Base-by-base conservation (phyloP, 305 asterid genomes). In the Fraxinus floribunda region DNA sequence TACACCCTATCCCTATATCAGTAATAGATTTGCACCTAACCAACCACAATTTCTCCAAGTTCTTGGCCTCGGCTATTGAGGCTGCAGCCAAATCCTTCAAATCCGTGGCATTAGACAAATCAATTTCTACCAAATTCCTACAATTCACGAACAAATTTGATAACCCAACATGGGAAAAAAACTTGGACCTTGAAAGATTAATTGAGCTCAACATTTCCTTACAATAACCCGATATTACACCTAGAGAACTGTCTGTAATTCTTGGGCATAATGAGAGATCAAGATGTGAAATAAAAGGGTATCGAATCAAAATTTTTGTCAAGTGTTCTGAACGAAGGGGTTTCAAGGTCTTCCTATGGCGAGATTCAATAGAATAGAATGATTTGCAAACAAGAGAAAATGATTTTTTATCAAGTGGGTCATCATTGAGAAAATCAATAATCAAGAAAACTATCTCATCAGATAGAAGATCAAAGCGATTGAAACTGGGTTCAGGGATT, bases 1-100 rank as follows among this genome's bases (percentile, higher is more conserved):
- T 91, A 90, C 97, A 94, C 4, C 99, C 97, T 24, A 95, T 82
- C 80, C 95, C 98, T 81, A 93, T 93, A 87, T 95, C 99, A 2
- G 97, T 95, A 81, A 95, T 82, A 32, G 86, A 83, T 82, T 88
- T 91, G 84, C 98, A 95, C 89, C 97, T 92, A 78, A 86, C 93
- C 68, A 95, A 82, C 92, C 90, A 88, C 85, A 92, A 84, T 83
- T 41, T 92, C 85, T 95, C 97, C 91, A 95, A 84, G 80, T 90
- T 93, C 92, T 87, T 94, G 41, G 97, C 99, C 87, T 89, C 93
- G 2, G 95, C 98, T 64, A 95, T 83, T 2, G 91, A 88, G 39
- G 97, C 91, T 1, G 87, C 95, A 0, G 91, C 96, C 83, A 87
- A 78, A 82, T 95, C 98, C 90, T 83, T 90, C 80, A 92, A 84